phyloP scores from a whole-genome alignment of 768 basidiomycete genomes.

The Candolleomyces eurysporus region DNA sequence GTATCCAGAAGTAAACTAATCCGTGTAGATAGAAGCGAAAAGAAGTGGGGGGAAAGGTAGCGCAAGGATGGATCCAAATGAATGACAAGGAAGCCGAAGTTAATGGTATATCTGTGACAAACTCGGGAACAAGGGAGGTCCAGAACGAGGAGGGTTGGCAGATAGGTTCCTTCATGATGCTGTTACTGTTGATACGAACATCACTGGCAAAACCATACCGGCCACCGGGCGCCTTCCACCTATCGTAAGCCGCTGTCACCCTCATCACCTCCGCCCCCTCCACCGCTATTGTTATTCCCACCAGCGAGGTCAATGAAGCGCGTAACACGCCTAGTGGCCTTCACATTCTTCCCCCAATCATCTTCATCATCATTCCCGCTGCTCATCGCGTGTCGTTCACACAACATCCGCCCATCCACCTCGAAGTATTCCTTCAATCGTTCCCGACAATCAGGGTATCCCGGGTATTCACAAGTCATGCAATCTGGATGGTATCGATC shows the following conservation, averaged over 20 bases:
- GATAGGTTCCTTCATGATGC: too few relatives aligned
- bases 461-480: slow-evolving; percentile 74
- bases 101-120: too few relatives aligned
- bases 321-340: slow-evolving; percentile 76
- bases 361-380: slow-evolving; percentile 22
- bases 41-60: too few relatives aligned
- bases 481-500: slow-evolving; percentile 88
- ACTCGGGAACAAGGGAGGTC: too few relatives aligned
- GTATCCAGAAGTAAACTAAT: too few relatives aligned
- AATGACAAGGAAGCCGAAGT: too few relatives aligned
- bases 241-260: slow-evolving; percentile 23
- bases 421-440: slow-evolving; percentile 86
- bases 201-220: neutral
- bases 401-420: slow-evolving; percentile 80
- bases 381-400: slow-evolving; percentile 70
- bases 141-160: too few relatives aligned
- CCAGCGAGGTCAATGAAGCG: slow-evolving; percentile 73
- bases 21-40: too few relatives aligned
- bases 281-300: slow-evolving; percentile 17
- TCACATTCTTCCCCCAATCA: slow-evolving; percentile 37
- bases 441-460: slow-evolving; percentile 47
- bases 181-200: too few relatives aligned
- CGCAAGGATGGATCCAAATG: too few relatives aligned
- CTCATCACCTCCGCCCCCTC: slow-evolving; percentile 9
- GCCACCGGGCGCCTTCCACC: neutral